These are phyloP conservation scores for Maudiozyma bulderi DNA, from an alignment of 805 yeast genomes.

Conservation along the genomic window DNA sequence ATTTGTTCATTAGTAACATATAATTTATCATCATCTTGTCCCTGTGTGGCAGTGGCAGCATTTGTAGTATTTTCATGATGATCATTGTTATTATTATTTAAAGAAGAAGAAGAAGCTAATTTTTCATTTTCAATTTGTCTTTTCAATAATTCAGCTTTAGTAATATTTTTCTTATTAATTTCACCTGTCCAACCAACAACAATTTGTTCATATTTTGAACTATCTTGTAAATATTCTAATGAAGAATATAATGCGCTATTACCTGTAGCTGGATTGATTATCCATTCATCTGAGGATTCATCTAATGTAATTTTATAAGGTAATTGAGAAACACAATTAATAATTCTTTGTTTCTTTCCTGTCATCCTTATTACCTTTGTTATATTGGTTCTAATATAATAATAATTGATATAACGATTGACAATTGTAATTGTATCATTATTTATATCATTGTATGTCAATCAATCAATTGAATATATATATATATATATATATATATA, in stretches of 20 bases:
- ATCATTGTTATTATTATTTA: neutral
- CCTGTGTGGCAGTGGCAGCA: neutral
- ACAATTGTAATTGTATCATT: neutral
- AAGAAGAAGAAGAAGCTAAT: neutral
- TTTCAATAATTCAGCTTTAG: neutral
- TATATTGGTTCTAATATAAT: neutral
- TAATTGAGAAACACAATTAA: constrained; percentile 30
- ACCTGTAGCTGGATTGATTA: constrained; percentile 60
- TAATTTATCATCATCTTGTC: constrained; percentile 44
- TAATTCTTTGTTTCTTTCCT: constrained; percentile 21
- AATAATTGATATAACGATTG: neutral
- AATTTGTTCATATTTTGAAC: constrained; percentile 79
- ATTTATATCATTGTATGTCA: no score
- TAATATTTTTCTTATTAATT: constrained; percentile 27
- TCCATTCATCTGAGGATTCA: constrained; percentile 37
- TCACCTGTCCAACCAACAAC: constrained; percentile 96
- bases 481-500: no score
- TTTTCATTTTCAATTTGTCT: neutral
- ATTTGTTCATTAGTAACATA: constrained; percentile 52
- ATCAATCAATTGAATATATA: no score
- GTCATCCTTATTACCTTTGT: neutral
- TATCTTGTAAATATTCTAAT: constrained; percentile 45
- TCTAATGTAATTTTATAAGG: constrained; percentile 27
- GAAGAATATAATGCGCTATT: constrained; percentile 79
- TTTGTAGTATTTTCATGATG: constrained; percentile 28